These are phyloP conservation scores for Colletotrichum gloeosporioides DNA, from an alignment of 2,329 filamentous ascomycete genomes.

Conservation along the genomic window DNA sequence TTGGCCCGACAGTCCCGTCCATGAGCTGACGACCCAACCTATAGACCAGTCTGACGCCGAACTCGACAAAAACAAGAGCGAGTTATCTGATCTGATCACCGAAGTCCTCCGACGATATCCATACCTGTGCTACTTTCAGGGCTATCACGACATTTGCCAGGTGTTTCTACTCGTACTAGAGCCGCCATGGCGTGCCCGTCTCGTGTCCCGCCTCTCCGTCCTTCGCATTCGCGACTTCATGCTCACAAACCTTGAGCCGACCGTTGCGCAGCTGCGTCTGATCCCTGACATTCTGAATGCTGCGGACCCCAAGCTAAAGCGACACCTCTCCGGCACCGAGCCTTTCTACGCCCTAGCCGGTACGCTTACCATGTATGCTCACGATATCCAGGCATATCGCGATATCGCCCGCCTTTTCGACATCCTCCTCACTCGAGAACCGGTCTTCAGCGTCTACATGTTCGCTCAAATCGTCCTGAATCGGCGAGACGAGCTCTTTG, in stretches of 20 bases:
- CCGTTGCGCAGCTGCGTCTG: conserved; percentile 83
- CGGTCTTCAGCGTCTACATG: conserved; percentile 88
- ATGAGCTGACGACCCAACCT: conserved; percentile 19
- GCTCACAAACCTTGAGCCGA: conserved; percentile 84
- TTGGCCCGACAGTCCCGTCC: background rate
- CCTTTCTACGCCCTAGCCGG: conserved; percentile 95
- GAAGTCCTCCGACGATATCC: conserved; percentile 82
- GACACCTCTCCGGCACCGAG: conserved; percentile 77
- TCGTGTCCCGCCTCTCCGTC: conserved; percentile 82
- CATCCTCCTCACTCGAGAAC: conserved; percentile 84
- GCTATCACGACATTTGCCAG: conserved; percentile 98
- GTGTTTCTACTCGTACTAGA: conserved; percentile 89
- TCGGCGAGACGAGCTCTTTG: conserved; percentile 83
- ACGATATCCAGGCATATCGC: conserved; percentile 89
- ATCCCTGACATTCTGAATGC: conserved; percentile 80
- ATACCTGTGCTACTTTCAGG: conserved; percentile 94
- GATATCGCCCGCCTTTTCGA: conserved; percentile 93
- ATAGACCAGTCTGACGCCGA: conserved; percentile 74
- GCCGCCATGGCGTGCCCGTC: conserved; percentile 58
- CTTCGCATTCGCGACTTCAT: conserved; percentile 97
- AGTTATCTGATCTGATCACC: conserved; percentile 82
- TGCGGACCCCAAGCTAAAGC: conserved; percentile 74
- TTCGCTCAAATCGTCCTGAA: conserved; percentile 88
- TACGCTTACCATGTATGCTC: conserved; percentile 93
- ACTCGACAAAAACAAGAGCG: conserved; percentile 72